Base-by-base conservation (phyloP, 2,329 filamentous ascomycete genomes). In the Ophidiomyces ophidiicola region DNA sequence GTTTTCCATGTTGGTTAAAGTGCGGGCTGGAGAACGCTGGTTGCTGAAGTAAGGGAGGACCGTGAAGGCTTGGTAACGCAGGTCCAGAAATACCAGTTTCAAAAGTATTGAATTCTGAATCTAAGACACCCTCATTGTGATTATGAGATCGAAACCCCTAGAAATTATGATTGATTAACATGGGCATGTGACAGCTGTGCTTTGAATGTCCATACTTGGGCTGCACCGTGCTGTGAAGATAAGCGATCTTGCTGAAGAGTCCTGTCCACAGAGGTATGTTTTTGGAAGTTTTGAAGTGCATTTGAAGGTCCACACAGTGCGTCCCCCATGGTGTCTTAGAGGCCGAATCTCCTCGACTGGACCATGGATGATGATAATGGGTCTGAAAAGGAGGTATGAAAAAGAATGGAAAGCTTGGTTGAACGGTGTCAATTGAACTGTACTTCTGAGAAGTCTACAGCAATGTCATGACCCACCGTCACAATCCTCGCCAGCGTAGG, bases 281-380 rank as follows among this genome's bases (percentile, higher is more conserved):
- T 77, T 51, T 80, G 72, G 55, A 86, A 75, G 53, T 72, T 78
- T 59, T 84, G 81, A 37, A 83, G 71, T 46, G 80, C 71, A 59
- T 82, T 85, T 8, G 81, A 82, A 12, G 81, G 80, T 43, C 82
- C 80, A 56, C 82, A 87, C 41, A 82, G 64, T 49, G 72, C 69
- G 52, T 82, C 77, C 37, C 73, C 67, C 78, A 82, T 82, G 50
- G n/a, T n/a, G 48, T 64, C 53, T 36, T n/a, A 29, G 41, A 33
- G 21, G 3, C 15, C 20, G 6, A 20, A 11, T 32, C 12, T 3
- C n/a, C 10, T 12, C 23, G 24, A 29, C 15, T 31, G 32, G 40
- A 6, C 17, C 4, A 31, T 11, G 19, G n/a, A 17, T 15, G 14
- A 5, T 29, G 24, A 15, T 2, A 17, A 17, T 20, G 3, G 18